phyloP scores from a whole-genome alignment of 192 early-diverging fungal genomes.

The Cetraspora pellucida region DNA sequence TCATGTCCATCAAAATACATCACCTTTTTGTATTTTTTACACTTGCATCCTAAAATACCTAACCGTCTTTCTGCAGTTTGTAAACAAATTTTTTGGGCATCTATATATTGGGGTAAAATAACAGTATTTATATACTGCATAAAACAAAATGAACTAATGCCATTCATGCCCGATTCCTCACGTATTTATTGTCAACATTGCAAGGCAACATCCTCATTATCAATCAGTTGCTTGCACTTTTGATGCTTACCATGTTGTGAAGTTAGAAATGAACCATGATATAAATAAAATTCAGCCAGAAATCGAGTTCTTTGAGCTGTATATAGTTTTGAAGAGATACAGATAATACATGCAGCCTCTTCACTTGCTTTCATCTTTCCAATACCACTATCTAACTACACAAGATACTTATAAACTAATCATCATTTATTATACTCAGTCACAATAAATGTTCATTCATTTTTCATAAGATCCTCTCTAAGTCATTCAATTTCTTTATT shows the following conservation, averaged over 20 bases:
- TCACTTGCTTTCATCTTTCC: slow-evolving; percentile 9
- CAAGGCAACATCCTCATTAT: background rate
- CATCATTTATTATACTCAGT: slow-evolving; percentile 7
- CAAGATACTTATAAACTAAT: background rate
- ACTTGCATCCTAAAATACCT: background rate
- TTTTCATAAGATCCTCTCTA: background rate
- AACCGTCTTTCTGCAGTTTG: background rate
- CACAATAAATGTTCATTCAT: background rate
- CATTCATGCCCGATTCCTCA: background rate
- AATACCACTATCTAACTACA: background rate
- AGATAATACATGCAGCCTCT: background rate
- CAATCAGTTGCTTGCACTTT: background rate
- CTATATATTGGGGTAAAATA: background rate
- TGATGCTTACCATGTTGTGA: background rate
- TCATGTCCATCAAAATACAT: slow-evolving; percentile 24
- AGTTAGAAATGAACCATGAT: background rate
- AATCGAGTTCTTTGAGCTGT: background rate
- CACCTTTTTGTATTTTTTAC: background rate
- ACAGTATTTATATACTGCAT: background rate
- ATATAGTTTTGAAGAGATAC: background rate
- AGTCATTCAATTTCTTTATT: background rate
- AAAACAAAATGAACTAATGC: background rate
- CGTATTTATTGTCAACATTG: background rate
- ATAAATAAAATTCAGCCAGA: too few species aligned
- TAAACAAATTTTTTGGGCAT: background rate